Evolutionary conservation across 371 early-diverging fungal species (phyloP), one percentile per base, ranked within the genome.

Genomic region (Mortierella sp.): DNA sequence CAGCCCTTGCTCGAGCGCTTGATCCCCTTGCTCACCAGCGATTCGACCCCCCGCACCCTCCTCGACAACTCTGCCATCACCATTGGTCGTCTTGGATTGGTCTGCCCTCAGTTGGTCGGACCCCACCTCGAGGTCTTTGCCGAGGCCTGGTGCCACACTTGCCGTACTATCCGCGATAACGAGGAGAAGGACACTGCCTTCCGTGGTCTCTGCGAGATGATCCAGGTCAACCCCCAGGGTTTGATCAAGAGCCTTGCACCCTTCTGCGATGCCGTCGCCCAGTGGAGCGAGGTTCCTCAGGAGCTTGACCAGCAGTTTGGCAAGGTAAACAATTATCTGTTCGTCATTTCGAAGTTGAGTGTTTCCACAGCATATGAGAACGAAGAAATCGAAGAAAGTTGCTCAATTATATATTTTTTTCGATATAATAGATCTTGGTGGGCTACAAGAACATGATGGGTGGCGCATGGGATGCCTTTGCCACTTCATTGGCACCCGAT

Each of bases 61-160:
- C 87, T 91, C 55, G 98, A 99, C 85, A 99, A 99, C 86, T 94
- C 96, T 2, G 98, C 97, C 29, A 97, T 99, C 76, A 95, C 98
- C 29, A 91, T 97, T 64, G 98, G 98, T 29, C 94, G 99, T 50
- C 83, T 99, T 39, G 98, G 98, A 22, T 80, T 93, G 24, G 94
- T 95, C 4, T 93, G 91, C 84, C 96, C 99, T n/a, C 86, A 87
- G 29, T 66, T 92, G 29, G 94, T 97, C 34, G 94, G 96, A 67
- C 94, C 93, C 64, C 93, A 94, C 69, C 89, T 96, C 40, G 92
- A 92, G 69, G 77, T 86, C 26, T 96, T 97, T 82, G 90, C 91
- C 14, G 88, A 91, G 73, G 89, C 90, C 50, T 96, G 96, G 96
- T 89, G 83, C 74, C 78, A 77, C 64, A 83, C 76, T 37, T 80